Evolutionary conservation across 345 rosid genomes (phyloP).

Genomic region (Murraya koenigii): DNA sequence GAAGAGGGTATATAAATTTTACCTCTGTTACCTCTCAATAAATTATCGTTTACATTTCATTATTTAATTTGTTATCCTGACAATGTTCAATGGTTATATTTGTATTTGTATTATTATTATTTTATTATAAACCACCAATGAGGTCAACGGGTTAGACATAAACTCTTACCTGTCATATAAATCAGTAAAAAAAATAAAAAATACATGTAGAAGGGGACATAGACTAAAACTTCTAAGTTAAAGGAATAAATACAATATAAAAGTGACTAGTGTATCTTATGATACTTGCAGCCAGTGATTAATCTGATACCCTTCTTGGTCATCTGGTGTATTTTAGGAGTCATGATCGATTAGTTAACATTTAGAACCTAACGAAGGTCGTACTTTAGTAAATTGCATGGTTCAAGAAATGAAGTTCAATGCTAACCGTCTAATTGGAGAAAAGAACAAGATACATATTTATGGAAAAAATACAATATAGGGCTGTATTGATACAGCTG

Average conservation of each 20-base stretch:
- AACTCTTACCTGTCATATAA: too few relatives aligned
- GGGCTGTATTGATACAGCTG: neutral
- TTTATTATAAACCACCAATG: too few relatives aligned
- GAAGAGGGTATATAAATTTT: constrained; percentile 57
- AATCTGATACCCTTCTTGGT: too few relatives aligned
- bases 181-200: too few relatives aligned
- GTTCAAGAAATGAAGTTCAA: neutral
- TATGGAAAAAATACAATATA: neutral
- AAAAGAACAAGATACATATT: neutral
- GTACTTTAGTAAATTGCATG: neutral
- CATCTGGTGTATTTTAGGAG: too few relatives aligned
- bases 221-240: too few relatives aligned
- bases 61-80: neutral
- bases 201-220: too few relatives aligned
- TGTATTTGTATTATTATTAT: neutral
- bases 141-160: too few relatives aligned
- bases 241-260: too few relatives aligned
- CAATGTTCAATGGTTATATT: neutral
- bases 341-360: neutral
- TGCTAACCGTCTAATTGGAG: neutral
- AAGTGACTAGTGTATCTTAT: too few relatives aligned
- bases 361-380: too few relatives aligned
- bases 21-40: neutral
- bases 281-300: too few relatives aligned
- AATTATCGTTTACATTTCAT: neutral